Evolutionary conservation across 2,329 filamentous ascomycete species (phyloP).

Genomic region (Coleophoma eucalyptorum): DNA sequence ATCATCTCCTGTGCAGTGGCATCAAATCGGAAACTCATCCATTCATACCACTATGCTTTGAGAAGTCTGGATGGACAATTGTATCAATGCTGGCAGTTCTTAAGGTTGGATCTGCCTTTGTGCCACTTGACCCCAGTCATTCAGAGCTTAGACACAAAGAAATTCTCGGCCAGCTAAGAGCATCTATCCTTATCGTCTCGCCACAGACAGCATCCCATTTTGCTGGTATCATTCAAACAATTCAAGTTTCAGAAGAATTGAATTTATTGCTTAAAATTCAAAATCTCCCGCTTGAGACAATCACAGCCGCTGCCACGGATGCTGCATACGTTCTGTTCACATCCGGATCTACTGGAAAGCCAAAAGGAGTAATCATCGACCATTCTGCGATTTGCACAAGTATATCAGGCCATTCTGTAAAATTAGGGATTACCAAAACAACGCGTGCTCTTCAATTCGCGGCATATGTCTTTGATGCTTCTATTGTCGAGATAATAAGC

Average conservation of each 20-base stretch:
- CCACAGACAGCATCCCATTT: too few relatives aligned
- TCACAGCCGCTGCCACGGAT: too few relatives aligned
- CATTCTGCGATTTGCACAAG: conserved; percentile 9
- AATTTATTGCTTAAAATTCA: not conserved
- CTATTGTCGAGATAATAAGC: conserved; percentile 2
- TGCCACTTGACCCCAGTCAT: conserved; percentile 17
- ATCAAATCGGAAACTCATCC: conserved; percentile 5
- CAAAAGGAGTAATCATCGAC: conserved; percentile 1
- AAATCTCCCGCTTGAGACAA: too few relatives aligned
- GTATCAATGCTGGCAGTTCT: conserved; percentile 18
- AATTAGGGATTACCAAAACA: not conserved
- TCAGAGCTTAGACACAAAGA: not conserved
- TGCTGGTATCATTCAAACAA: too few relatives aligned
- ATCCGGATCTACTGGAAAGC: conserved; percentile 4
- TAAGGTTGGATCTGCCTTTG: conserved; percentile 19
- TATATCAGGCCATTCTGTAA: not conserved
- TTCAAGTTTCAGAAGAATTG: not conserved
- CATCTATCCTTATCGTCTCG: too few relatives aligned
- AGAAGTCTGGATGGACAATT: conserved; percentile 17
- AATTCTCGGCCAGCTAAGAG: not conserved
- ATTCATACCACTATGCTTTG: conserved; percentile 7
- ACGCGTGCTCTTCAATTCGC: conserved; percentile 1
- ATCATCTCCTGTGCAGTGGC: not conserved
- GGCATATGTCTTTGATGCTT: conserved; percentile 7
- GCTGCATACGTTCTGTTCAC: conserved; percentile 5